Conservation (phyloP, 208 protist species). For the Trypanosoma lewisi region DNA sequence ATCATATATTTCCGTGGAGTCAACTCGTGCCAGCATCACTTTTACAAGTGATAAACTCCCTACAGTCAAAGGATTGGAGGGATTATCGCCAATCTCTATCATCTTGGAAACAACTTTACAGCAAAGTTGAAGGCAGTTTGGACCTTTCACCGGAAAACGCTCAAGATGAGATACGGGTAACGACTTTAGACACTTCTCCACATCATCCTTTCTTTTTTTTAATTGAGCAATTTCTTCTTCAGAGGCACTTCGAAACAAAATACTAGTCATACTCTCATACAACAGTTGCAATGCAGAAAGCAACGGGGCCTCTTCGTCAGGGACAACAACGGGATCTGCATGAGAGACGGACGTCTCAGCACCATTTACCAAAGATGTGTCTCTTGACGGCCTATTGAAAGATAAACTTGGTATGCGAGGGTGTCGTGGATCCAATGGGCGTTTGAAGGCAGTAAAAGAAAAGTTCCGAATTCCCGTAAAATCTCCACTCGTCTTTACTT, state of each 20-base stretch:
- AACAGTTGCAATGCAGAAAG: conserved; percentile 4
- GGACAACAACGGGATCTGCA: neutral
- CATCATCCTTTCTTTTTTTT: neutral
- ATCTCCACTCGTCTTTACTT: too few relatives aligned
- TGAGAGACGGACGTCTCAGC: neutral
- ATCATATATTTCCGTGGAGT: conserved; percentile 4
- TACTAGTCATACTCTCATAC: neutral
- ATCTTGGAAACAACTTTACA: neutral
- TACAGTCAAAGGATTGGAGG: neutral
- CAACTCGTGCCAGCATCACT: neutral
- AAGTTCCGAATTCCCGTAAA: too few relatives aligned
- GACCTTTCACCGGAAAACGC: neutral
- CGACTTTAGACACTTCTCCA: neutral
- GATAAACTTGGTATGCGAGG: too few relatives aligned
- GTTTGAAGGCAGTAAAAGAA: too few relatives aligned
- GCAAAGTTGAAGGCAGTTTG: conserved; percentile 3
- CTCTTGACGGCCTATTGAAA: neutral
- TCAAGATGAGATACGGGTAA: neutral
- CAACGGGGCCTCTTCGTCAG: neutral
- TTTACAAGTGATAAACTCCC: conserved; percentile 11
- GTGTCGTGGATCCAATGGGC: too few relatives aligned
- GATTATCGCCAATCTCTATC: conserved; percentile 3
- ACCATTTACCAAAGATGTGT: neutral
- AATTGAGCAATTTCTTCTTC: neutral
- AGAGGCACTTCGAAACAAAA: neutral